Base-by-base conservation (phyloP, 2,329 filamentous ascomycete genomes). In the Pseudonectria foliicola region DNA sequence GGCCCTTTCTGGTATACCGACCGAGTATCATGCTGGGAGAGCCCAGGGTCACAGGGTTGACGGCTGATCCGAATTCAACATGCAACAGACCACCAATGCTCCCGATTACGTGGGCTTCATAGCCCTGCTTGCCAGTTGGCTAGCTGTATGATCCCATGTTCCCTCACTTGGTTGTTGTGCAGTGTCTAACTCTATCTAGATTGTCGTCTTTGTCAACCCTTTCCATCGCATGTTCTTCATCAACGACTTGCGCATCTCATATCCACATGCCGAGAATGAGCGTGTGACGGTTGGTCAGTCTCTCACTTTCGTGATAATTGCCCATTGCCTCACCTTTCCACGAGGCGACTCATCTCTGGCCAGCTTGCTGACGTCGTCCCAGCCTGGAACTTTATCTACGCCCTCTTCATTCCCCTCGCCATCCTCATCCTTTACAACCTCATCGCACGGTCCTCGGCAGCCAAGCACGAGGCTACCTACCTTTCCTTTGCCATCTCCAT, bases 151-250 rank as follows among this genome's bases (percentile, higher is more conserved):
- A 27, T 14, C 6, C 26, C 14, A 35, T 34, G 37, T 31, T 34
- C 12, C 18, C 33, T 14, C 18, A 14, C 29, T n/a, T 31, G 15
- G 16, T 7, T 38, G 32, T 35, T 33, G 35, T 24, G 21, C 18
- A n/a, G n/a, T 2, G 25, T 23, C 27, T 16, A 11, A 14, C 25
- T 11, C 38, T 49, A 44, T 21, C 3, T 13, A 61, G 59, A 52
- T 53, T 31, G 46, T 48, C 16, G 31, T 53, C 12, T 54, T 61
- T 30, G 73, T 85, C 49, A 80, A 82, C 41, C 92, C 92, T 0
- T 96, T 96, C 58, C 88, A 96, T 59, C 87, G 86, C 63, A 84
- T 95, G 77, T 96, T 98, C 65, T 84, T 78, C 45, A 75, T 96
- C 43, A 84, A 88, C 56, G 87, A 96, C 57, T 73, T 85, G 15